phyloP scores from a whole-genome alignment of 2,329 filamentous ascomycete genomes.

The Ophiostoma pallidulum region DNA sequence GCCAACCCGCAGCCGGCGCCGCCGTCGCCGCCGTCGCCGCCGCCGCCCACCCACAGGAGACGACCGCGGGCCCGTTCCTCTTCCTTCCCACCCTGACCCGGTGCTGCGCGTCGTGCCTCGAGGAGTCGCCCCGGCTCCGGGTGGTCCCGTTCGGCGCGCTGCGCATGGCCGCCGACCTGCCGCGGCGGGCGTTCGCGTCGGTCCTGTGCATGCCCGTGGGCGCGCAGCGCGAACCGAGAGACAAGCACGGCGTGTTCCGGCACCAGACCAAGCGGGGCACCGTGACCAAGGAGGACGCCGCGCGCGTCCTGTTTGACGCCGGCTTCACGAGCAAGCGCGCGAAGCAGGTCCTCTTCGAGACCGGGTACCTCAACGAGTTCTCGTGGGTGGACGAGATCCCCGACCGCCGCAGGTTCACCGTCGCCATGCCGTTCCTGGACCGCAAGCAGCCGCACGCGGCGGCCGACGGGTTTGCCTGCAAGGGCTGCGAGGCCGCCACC shows the following conservation, averaged over 20 bases:
- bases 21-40: too few species aligned
- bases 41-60: background rate
- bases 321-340: background rate
- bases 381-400: background rate
- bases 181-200: background rate
- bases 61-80: conserved; percentile 1
- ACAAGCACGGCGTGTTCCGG: too few species aligned
- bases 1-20: background rate
- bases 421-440: conserved; percentile 8
- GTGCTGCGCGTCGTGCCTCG: conserved; percentile 10
- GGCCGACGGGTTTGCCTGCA: background rate
- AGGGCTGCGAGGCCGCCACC: background rate
- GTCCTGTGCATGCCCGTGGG: background rate
- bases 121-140: conserved; percentile 5
- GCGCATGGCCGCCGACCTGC: background rate
- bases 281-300: background rate
- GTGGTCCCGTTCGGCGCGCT: background rate
- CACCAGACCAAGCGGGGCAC: too few species aligned
- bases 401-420: background rate
- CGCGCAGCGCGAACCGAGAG: background rate
- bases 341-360: background rate
- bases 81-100: conserved; percentile 11
- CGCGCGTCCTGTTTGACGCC: background rate
- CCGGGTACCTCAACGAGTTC: conserved; percentile 3
- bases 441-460: background rate